A percentile compares a stretch with the other conserved stretches of the same genome.
These are phyloP conservation scores for Balamuthia mandrillaris DNA, from an alignment of 208 protist genomes.

Conservation along the genomic window DNA sequence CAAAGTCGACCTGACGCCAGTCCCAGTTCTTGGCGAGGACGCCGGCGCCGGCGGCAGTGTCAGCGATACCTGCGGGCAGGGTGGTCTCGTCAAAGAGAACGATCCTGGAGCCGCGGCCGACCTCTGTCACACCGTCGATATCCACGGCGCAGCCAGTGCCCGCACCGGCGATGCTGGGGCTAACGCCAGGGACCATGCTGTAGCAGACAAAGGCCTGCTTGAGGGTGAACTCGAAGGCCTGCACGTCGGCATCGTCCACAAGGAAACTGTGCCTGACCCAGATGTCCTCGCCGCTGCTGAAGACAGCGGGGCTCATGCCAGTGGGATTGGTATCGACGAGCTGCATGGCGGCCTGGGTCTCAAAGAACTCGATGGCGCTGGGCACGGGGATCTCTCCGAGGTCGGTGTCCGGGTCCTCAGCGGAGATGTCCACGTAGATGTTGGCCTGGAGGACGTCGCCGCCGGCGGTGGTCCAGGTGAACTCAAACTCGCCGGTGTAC, in stretches of 20 bases:
- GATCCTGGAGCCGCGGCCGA: background rate
- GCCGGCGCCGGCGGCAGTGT: background rate
- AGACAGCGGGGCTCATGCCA: background rate
- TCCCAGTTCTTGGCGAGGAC: too few relatives aligned
- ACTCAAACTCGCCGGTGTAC: background rate
- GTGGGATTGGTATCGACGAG: background rate
- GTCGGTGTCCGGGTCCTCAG: background rate
- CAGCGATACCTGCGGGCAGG: background rate
- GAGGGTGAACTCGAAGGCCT: background rate
- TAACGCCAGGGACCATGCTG: background rate
- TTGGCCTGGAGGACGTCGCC: background rate
- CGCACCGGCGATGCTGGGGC: background rate
- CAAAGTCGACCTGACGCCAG: too few relatives aligned
- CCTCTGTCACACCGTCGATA: conserved; percentile 10
- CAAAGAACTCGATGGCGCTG: background rate
- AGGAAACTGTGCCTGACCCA: conserved; percentile 1
- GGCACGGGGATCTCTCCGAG: background rate
- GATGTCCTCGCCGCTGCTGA: background rate
- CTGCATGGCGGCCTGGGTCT: background rate
- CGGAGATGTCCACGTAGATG: background rate
- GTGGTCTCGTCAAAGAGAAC: background rate
- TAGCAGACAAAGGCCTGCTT: conserved; percentile 1
- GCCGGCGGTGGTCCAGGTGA: background rate
- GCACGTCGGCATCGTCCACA: background rate
- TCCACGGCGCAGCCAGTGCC: background rate